Evolutionary conservation across 306 rosid species (phyloP), one percentile per base, ranked within the genome.

Genomic region (Cicer cuneatum): DNA sequence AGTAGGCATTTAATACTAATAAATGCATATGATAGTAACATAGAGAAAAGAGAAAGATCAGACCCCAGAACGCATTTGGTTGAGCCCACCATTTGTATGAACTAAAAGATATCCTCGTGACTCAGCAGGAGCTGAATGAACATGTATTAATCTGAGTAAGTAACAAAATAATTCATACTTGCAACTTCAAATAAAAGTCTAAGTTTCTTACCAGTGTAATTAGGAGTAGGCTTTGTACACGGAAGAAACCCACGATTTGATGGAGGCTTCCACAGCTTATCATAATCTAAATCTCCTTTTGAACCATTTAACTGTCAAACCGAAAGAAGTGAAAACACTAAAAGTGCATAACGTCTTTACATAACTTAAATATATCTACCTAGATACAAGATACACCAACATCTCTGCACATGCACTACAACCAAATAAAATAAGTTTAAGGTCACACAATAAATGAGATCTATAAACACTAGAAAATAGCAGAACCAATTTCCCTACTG

Each of bases 41-140:
- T 10, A 45, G 45, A 56, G 74, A 66, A 35, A 42, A 16, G 66
- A 69, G 57, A 78, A 69, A 89, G 73, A 42, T 69, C 97, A 74
- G 60, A 92, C 99, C 99, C 99, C 97, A 71, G 96, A 90, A 75
- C 97, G 99, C 99, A 94, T 94, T 86, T 94, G 99, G 79, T 91
- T 94, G 77, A 94, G 99, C 78, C 99, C 99, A 18, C 99, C 99
- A 87, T 94, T 94, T 13, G 99, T 85, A 84, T 94, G 91, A 69
- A 94, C 99, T 64, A 92, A 85, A 70, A 94, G 97, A 86, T 85
- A 94, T 48, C 99, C 98, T 73, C 52, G 85, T 3, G 95, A 83
- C 73, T 88, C 84, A 3, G 66, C 82, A 14, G 93, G 92, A 81
- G 87, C 99, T 94, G 91, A 72, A 85, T 49, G 67, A 81, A 72